phyloP scores from a whole-genome alignment of 176 grass and related monocot genomes.

The Carex cristatella region DNA sequence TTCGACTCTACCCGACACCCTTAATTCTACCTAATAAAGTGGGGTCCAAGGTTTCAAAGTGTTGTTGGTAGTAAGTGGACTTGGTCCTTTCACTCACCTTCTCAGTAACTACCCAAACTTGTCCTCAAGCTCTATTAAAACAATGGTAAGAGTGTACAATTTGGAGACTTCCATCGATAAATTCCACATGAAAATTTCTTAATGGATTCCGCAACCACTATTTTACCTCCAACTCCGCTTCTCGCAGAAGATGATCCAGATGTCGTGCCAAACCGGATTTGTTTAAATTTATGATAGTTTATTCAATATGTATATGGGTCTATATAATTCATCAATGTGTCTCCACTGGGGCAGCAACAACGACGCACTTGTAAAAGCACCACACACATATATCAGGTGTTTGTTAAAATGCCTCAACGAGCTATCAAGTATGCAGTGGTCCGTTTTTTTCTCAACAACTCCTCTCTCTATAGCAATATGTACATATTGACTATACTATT shows the following conservation, averaged over 20 bases:
- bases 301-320: too few relatives aligned
- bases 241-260: too few relatives aligned
- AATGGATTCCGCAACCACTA: too few relatives aligned
- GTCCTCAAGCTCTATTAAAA: not conserved
- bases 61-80: too few relatives aligned
- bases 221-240: too few relatives aligned
- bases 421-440: constrained; percentile 15
- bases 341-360: not conserved
- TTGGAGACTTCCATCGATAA: not conserved
- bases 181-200: not conserved
- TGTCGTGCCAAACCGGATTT: too few relatives aligned
- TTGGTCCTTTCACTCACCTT: too few relatives aligned
- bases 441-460: not conserved
- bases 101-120: not conserved
- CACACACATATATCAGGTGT: not conserved
- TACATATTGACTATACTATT: not conserved
- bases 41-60: too few relatives aligned
- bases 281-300: too few relatives aligned
- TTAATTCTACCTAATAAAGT: too few relatives aligned
- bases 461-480: not conserved
- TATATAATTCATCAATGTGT: not conserved
- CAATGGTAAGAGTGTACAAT: not conserved
- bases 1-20: too few relatives aligned
- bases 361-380: not conserved
- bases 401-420: constrained; percentile 20